Base-by-base conservation (phyloP, 768 basidiomycete genomes). In the Serendipita vermifera region DNA sequence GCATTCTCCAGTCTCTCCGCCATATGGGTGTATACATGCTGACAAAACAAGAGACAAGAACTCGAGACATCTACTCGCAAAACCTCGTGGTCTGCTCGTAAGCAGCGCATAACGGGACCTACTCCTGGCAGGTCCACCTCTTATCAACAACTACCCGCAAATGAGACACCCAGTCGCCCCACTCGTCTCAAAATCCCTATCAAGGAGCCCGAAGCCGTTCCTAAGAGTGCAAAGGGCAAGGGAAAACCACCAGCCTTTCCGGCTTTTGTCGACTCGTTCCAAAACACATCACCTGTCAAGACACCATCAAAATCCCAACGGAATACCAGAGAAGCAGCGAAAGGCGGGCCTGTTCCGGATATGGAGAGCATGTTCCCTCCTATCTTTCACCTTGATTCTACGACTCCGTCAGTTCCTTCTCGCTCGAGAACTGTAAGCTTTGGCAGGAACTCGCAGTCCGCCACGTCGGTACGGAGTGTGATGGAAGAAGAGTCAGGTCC, bases 21-120 rank as follows among this genome's bases (percentile, higher is more conserved):
- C 31, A 22, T 22, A 13, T 32, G 0, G 3, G 5, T 27, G 15
- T 17, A 3, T 15, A 40, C 2, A 5, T 54, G 11, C 29, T 55
- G 38, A 20, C n/a, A 54, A 33, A 61, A 33, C 57, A 36, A 54
- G 48, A 51, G 51, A 58, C 43, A 40, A 39, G 54, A 31, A 57
- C 39, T 22, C 22, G 40, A 32, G 38, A 75, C 75, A 3, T 70
- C 79, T 11, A 63, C 69, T 20, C 76, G 79, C 15, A 82, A 74
- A 63, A 71, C 73, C 11, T 69, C 77, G 17, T 64, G 66, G 58
- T 71, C 78, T 22, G 64, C 24, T n/a, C 74, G 73, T n/a, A 62
- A 73, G 24, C 77, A 72, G 60, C 74, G 66, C 57, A 60, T 64
- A 3, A 55, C 59, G 3, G 68, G 64, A 43, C 74, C 75, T 6